These are phyloP conservation scores for Terfezia claveryi DNA, from an alignment of 495 filamentous ascomycete genomes.

Conservation along the genomic window DNA sequence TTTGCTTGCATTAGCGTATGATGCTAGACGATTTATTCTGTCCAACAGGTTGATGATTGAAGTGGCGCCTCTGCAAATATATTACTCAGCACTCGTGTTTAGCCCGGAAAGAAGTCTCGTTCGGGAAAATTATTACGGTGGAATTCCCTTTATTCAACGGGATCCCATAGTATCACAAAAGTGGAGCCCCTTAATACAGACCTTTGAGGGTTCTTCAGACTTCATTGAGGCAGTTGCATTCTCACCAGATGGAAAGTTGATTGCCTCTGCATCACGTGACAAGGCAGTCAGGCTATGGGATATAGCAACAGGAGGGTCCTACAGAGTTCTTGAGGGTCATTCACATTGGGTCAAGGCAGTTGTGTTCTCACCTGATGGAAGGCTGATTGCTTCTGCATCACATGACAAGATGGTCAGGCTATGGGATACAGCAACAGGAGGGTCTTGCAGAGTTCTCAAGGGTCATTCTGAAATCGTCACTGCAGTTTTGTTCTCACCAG, in stretches of 20 bases:
- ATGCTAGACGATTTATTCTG: too few species aligned
- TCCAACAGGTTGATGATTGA: too few species aligned
- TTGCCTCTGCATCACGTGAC: conserved; percentile 11
- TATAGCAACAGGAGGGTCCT: conserved; percentile 4
- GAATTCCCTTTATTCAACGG: too few species aligned
- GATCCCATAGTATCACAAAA: too few species aligned
- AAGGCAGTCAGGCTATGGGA: conserved; percentile 14
- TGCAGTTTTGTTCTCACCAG: conserved; percentile 12
- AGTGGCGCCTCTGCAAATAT: too few species aligned
- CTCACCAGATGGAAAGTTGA: not conserved
- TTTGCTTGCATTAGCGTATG: too few species aligned
- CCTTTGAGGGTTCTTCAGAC: conserved; percentile 4
- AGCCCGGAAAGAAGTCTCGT: too few species aligned
- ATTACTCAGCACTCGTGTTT: too few species aligned
- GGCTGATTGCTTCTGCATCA: too few species aligned
- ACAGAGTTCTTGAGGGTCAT: not conserved
- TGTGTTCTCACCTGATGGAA: too few species aligned
- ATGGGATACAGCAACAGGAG: conserved; percentile 17
- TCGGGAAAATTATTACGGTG: too few species aligned
- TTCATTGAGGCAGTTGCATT: conserved; percentile 2
- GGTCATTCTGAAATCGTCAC: not conserved
- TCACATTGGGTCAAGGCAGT: not conserved
- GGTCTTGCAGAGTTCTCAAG: not conserved
- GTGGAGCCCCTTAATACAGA: not conserved
- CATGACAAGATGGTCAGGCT: conserved; percentile 15